Base-by-base conservation (phyloP, 2,329 filamentous ascomycete genomes). In the Trichoderma sp. region DNA sequence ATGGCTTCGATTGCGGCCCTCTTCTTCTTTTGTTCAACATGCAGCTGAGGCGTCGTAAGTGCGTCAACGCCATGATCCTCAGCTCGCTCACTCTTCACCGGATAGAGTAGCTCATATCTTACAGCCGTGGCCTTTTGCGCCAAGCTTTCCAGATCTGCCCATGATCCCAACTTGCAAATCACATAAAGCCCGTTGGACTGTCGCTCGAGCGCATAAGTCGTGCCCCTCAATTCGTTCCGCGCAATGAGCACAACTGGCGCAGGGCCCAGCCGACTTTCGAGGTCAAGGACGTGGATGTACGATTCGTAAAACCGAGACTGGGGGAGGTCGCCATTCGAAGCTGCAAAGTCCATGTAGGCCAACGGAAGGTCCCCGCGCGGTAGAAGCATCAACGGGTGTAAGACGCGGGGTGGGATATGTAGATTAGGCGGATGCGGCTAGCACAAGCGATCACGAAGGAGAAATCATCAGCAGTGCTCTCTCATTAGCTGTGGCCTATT, bases 81-180 rank as follows among this genome's bases (percentile, higher is more conserved):
- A 13, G 55, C 65, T 19, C 66, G 72, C 35, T 74, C 72, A 4
- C 61, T 66, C 31, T 71, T 74, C 19, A 69, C 66, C 19, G 73
- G 72, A 8, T 71, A 70, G 8, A 81, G 66, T 13, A 79, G 78
- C 13, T 80, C 75, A 29, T 71, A 74, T 56, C 74, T 79, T 33
- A 78, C 61, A 4, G 75, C 77, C 0, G 85, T 87, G 49, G 88
- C 86, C 49, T 82, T 77, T 13, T 78, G 76, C 29, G 80, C 79
- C 33, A 94, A 80, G 7, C 83, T 80, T 43, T 85, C 83, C 63
- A 91, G 76, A 71, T 89, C 86, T 27, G 92, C 84, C 90, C 91
- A 92, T 24, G 82, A 78, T 2, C 88, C 90, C 55, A 96, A 81
- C 74, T 87, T 89, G 77, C 90, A 94, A 31, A 93, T 77, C 13